Percentiles rank a stretch among this genome's conserved stretches.
Evolutionary conservation across 2,329 filamentous ascomycete species (phyloP).

Genomic region (Didymella arachidicola): DNA sequence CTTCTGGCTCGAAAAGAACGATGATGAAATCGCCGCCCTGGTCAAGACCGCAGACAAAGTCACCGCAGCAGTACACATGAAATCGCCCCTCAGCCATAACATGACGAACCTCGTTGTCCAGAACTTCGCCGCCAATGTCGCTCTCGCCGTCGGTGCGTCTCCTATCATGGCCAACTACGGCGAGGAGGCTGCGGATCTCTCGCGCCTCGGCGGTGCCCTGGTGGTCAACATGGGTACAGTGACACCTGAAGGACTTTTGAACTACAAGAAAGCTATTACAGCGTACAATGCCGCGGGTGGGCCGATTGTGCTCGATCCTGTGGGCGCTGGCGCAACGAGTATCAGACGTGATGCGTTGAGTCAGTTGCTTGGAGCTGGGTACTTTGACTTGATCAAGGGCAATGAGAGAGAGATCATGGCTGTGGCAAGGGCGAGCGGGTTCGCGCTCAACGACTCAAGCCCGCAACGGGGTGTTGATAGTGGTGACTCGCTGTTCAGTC

Average conservation of each 20-base stretch:
- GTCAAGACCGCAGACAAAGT: conserved; percentile 48
- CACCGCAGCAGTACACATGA: conserved; percentile 67
- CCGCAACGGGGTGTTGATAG: conserved; percentile 89
- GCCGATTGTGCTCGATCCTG: conserved; percentile 86
- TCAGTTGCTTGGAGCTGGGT: conserved; percentile 74
- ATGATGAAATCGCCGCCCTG: conserved; percentile 26
- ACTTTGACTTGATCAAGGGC: conserved; percentile 90
- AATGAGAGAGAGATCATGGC: conserved; percentile 88
- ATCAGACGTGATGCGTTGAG: conserved; percentile 76
- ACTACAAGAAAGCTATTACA: conserved; percentile 75
- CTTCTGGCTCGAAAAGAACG: conserved; percentile 31
- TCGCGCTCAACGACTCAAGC: conserved; percentile 47
- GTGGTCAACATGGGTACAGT: conserved; percentile 97
- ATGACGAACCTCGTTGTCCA: conserved; percentile 98
- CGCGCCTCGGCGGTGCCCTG: conserved; percentile 75
- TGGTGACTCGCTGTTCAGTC: conserved; percentile 62
- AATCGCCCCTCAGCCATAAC: conserved; percentile 84
- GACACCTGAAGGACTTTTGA: conserved; percentile 74
- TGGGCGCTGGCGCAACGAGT: conserved; percentile 84
- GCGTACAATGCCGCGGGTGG: conserved; percentile 82
- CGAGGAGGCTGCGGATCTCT: conserved; percentile 82
- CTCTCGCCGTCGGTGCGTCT: conserved; percentile 81
- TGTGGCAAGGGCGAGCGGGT: conserved; percentile 63
- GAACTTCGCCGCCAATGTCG: conserved; percentile 92
- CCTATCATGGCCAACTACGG: conserved; percentile 95